Evolutionary conservation across 208 protist species (phyloP), one percentile per base, ranked within the genome.

Genomic region (Leptomonas pyrrhocoris): DNA sequence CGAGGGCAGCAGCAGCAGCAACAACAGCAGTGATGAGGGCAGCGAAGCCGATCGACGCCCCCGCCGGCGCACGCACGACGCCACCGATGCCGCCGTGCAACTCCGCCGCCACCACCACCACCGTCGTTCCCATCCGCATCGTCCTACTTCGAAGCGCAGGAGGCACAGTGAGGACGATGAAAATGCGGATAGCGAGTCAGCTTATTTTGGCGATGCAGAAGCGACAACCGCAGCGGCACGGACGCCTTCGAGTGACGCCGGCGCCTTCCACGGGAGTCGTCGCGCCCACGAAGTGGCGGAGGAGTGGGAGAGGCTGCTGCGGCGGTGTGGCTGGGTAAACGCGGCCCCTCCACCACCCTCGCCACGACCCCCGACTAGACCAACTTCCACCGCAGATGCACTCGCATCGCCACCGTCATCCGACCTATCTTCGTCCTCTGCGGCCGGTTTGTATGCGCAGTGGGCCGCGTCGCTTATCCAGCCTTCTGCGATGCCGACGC

Each of bases 261-360:
- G 8, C 38, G 27, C 63, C 2, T 59, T 53, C 3, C 50, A 70
- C 0, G 72, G 72, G 8, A 71, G 63, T 36, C 72, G 72, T 4
- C 72, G 71, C 28, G 62, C 72, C 4, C 45, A 59, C 34, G 63
- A 71, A 18, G 63, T 63, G 30, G 62, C 72, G 13, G 72, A 65
- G 72, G 72, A 64, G 57, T 77, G 72, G 72, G 36, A 67, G 23
- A 42, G 38, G 56, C 57, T 77, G 49, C 49, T 77, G 48, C 45
- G 63, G 13, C 72, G 72, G 3, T 71, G 72, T 16, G 62, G 72
- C 28, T 77, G 72, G 72, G 72, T 66, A 48, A 71, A 70, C 42
- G 72, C 72, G 0, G 63, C 63, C 4, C 63, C 72, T 13, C 72
- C 72, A 2, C 34, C 38, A 25, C 12, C 28, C 5, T 9, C 51